Base-by-base conservation (phyloP, 208 protist species). In the Leishmania gerbilli region DNA sequence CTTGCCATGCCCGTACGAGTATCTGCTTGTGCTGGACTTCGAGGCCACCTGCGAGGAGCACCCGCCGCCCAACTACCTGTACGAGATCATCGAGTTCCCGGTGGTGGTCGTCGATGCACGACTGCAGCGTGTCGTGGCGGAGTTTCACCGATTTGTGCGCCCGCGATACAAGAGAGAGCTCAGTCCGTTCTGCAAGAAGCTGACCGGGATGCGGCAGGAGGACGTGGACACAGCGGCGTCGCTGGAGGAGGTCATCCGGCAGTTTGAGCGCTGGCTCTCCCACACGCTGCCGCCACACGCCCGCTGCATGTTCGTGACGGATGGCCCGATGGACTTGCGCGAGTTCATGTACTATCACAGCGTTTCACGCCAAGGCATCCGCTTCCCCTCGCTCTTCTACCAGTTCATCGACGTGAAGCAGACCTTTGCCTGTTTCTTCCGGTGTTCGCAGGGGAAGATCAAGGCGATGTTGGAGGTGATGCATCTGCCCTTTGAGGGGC, bases 51-150 rank as follows among this genome's bases (percentile, higher is more conserved):
- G 96, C 79, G 95, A 98, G 71, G 90, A 97, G 86, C 72, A 86
- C 76, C 81, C 88, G 5, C 88, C 90, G 40, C 87, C 91, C 45
- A 86, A 86, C 67, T 95, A 95, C 83, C 84, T 92, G 71, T 90
- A 99, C 79, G 98, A 99, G 88, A 99, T 99, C 80, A 99, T 99
- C 81, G 98, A 99, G 87, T 99, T 98, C 78, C 97, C 98, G 37
- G 94, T 97, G 19, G 95, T 99, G 19, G 58, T 99, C 7, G 82
- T 99, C 17, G 91, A 98, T 79, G 87, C 88, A 45, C 79, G 81
- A 49, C 84, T 92, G 83, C 88, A 91, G 74, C 84, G 92, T n/a
- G 79, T 87, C 24, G 87, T 94, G 37, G 86, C 90, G 9, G 95
- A 98, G 88, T 98, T 97, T 79, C 96, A 97, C 76, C 87, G 90